Evolutionary conservation across 176 grass and related monocot species (phyloP), one percentile per base, ranked within the genome.

Genomic region (Musa schizocarpa): DNA sequence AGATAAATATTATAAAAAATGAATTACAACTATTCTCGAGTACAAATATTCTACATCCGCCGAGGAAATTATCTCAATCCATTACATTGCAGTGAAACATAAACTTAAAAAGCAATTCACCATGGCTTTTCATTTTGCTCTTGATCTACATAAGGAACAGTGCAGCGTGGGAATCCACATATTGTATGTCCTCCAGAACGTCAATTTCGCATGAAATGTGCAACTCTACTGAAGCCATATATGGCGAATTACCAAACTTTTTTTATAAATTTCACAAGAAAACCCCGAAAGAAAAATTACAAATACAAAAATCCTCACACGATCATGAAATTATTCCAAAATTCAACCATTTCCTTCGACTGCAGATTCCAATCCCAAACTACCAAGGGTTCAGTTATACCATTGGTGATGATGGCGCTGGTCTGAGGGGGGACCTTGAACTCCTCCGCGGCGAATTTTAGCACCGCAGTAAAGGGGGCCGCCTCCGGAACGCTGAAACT

Each of bases 351-450:
- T 3, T 17, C 13, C 19, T n/a, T 20, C 34, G 34, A 61, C 24
- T 14, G 23, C 13, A 43, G 65, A 16, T 68, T 34, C 27, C 10
- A 68, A 43, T 68, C 3, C 6, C 25, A 50, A 69, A 69, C 9
- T 50, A 22, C 4, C 4, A 49, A 69, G 13, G 66, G 11, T 0
- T 27, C 24, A 6, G 57, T 54, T 2, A 65, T 87, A 99, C 95
- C 95, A 68, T 94, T 94, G 80, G 95, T 99, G 81, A 99, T 94
- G 81, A 99, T 99, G 75, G 95, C 95, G 82, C 95, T 99, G 78
- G 91, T 99, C 82, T 99, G 95, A 49, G 95, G 90, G 21, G 90
- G 95, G 78, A 99, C 95, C 84, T 99, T 99, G 66, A 99, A 99
- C 82, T 99, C 95, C 81, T 99, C 95, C 0, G 95, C 95, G 9